A percentile compares a stretch with the other conserved stretches of the same genome.
phyloP scores from a whole-genome alignment of 2,329 filamentous ascomycete species.

The Endothia cerciana region DNA sequence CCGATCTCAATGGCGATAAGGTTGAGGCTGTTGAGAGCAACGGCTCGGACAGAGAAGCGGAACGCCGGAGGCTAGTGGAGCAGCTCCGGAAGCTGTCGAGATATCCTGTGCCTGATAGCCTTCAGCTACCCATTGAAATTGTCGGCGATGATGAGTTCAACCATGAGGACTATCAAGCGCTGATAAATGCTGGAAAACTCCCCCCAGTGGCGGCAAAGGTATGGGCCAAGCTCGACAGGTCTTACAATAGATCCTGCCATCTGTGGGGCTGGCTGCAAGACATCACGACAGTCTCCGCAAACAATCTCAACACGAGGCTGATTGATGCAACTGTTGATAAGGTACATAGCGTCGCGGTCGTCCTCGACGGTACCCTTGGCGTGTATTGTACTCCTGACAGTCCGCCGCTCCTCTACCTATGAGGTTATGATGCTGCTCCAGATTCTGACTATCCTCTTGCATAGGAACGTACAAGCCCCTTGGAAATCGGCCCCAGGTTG shows the following conservation, averaged over 20 bases:
- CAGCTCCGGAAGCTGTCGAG: slow-evolving; percentile 42
- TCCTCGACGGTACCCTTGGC: too few species aligned
- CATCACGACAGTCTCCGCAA: slow-evolving; percentile 71
- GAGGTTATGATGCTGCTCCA: neutral
- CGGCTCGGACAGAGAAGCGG: neutral
- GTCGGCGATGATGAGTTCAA: slow-evolving; percentile 50
- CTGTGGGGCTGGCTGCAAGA: slow-evolving; percentile 69
- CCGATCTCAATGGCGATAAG: neutral
- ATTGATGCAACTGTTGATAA: slow-evolving; percentile 50
- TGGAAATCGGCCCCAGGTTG: slow-evolving; percentile 25
- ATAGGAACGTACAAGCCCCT: slow-evolving; percentile 19
- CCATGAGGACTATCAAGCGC: slow-evolving; percentile 40
- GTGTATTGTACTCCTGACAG: neutral
- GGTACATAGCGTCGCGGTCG: neutral
- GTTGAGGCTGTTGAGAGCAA: neutral
- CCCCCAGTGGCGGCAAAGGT: slow-evolving; percentile 51
- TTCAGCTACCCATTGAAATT: slow-evolving; percentile 61
- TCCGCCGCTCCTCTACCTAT: neutral
- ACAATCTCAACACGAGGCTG: slow-evolving; percentile 67
- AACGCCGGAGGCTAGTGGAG: slow-evolving; percentile 33
- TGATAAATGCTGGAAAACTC: slow-evolving; percentile 48
- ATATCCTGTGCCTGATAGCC: slow-evolving; percentile 41
- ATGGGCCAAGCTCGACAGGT: slow-evolving; percentile 36
- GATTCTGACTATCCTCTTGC: neutral
- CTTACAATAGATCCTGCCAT: slow-evolving; percentile 69